Conservation (phyloP, 2,329 filamentous ascomycete species). For the Aspergillus pseudonomiae region DNA sequence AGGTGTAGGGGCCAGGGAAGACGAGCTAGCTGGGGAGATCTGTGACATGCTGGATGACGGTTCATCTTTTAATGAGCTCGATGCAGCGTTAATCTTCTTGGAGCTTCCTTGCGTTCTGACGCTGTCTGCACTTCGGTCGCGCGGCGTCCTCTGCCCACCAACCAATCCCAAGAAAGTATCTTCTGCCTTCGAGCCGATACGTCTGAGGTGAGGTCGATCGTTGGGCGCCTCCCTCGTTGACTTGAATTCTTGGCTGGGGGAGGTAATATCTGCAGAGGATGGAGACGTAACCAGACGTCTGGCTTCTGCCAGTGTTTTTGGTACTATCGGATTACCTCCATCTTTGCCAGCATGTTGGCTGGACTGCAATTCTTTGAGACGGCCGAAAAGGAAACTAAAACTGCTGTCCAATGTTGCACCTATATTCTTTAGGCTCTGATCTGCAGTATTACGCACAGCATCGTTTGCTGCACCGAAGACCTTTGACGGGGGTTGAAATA, state of each 20-base stretch:
- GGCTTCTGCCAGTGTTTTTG: conserved; percentile 91
- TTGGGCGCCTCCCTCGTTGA: conserved; percentile 49
- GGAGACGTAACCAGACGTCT: conserved; percentile 74
- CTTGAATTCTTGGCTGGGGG: conserved; percentile 54
- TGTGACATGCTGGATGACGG: conserved; percentile 17
- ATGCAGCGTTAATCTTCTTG: conserved; percentile 40
- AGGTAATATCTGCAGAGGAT: conserved; percentile 47
- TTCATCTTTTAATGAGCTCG: conserved; percentile 28
- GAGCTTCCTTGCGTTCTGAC: conserved; percentile 40
- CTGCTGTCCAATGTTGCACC: conserved; percentile 87
- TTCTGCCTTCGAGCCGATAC: conserved; percentile 52
- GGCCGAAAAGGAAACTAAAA: conserved; percentile 90
- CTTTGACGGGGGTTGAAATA: conserved; percentile 82
- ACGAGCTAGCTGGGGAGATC: conserved; percentile 27
- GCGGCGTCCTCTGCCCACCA: conserved; percentile 62
- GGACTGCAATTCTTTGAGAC: conserved; percentile 69
- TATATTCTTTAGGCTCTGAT: conserved; percentile 90
- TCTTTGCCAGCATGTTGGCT: conserved; percentile 52
- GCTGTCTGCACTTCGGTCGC: conserved; percentile 80
- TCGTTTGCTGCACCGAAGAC: conserved; percentile 82
- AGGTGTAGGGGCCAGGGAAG: conserved; percentile 52
- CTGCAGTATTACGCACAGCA: conserved; percentile 82
- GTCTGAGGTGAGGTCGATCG: conserved; percentile 37
- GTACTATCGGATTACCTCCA: conserved; percentile 58
- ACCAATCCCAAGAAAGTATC: conserved; percentile 73